These are phyloP conservation scores for Aspergillus haitiensis DNA, from an alignment of 495 filamentous ascomycete species.

Conservation along the genomic window DNA sequence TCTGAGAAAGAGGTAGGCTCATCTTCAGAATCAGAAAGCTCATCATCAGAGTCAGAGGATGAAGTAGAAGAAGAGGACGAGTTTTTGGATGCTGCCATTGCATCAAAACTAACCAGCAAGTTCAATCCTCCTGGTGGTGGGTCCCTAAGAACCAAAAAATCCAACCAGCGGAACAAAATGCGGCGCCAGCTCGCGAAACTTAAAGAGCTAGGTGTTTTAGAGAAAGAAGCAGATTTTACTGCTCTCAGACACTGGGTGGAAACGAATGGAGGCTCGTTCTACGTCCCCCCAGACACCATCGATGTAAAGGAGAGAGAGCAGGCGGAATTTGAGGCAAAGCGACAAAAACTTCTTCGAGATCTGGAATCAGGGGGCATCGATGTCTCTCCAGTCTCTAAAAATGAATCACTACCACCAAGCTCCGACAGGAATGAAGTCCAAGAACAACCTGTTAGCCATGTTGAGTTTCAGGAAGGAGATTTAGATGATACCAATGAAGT, in stretches of 20 bases:
- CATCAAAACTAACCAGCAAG: conserved; percentile 19
- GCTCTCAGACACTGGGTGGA: conserved; percentile 46
- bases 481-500: conserved; percentile 23
- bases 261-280: conserved; percentile 29
- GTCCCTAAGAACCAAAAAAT: conserved; percentile 49
- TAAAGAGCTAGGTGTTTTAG: conserved; percentile 51
- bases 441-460: conserved; percentile 10
- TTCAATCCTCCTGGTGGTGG: conserved; percentile 44
- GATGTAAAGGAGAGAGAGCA: conserved; percentile 29
- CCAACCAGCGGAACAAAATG: conserved; percentile 55
- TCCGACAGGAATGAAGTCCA: conserved; percentile 6
- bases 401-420: conserved; percentile 36
- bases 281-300: conserved; percentile 24
- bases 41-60: conserved; percentile 31
- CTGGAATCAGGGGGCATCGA: conserved; percentile 55
- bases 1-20: conserved; percentile 25
- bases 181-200: conserved; percentile 49
- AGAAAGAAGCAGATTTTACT: conserved; percentile 46
- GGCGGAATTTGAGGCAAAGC: conserved; percentile 50
- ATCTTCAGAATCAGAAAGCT: conserved; percentile 23
- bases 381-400: conserved; percentile 37
- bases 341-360: conserved; percentile 51
- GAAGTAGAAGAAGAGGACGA: conserved; percentile 23
- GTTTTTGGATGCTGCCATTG: conserved; percentile 7
- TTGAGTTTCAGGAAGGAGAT: conserved; percentile 25